Evolutionary conservation across 345 rosid genomes (phyloP).

Genomic region (Gossypium australe): DNA sequence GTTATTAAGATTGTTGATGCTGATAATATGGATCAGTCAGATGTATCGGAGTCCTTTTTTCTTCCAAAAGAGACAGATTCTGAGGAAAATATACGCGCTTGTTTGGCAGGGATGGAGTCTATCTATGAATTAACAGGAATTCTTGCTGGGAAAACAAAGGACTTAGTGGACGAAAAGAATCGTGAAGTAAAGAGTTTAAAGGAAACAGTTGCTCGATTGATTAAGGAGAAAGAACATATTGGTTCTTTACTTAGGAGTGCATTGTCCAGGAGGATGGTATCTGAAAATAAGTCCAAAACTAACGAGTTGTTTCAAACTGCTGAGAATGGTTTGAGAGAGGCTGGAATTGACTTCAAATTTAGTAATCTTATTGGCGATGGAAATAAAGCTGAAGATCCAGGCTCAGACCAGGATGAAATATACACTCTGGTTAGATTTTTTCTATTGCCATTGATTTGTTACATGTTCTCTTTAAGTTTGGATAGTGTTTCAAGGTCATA

Average conservation of each 20-base stretch:
- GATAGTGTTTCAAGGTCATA: slow-evolving; percentile 1
- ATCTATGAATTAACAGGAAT: slow-evolving; percentile 59
- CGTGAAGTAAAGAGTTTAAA: slow-evolving; percentile 56
- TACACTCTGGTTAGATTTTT: slow-evolving; percentile 61
- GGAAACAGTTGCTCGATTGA: slow-evolving; percentile 59
- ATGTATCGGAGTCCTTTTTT: slow-evolving; percentile 76
- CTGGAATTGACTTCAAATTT: slow-evolving; percentile 65
- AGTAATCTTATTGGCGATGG: slow-evolving; percentile 39
- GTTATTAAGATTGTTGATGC: slow-evolving; percentile 56
- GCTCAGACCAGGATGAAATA: slow-evolving; percentile 69
- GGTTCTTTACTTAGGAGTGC: slow-evolving; percentile 84
- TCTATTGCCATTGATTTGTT: slow-evolving; percentile 9
- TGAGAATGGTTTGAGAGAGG: slow-evolving; percentile 77
- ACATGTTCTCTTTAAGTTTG: slow-evolving; percentile 2
- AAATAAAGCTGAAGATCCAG: slow-evolving; percentile 28
- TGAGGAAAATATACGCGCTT: slow-evolving; percentile 86
- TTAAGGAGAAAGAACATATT: slow-evolving; percentile 88
- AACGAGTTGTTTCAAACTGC: slow-evolving; percentile 72
- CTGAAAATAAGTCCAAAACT: slow-evolving; percentile 53
- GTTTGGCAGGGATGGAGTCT: slow-evolving; percentile 91
- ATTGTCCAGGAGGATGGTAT: slow-evolving; percentile 61
- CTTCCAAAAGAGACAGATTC: slow-evolving; percentile 74
- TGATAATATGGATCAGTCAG: slow-evolving; percentile 55
- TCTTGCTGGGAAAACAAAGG: slow-evolving; percentile 53
- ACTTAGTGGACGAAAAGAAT: slow-evolving; percentile 60